These are phyloP conservation scores for Cyberlindnera galapagoensis DNA, from an alignment of 805 yeast species.

Conservation along the genomic window DNA sequence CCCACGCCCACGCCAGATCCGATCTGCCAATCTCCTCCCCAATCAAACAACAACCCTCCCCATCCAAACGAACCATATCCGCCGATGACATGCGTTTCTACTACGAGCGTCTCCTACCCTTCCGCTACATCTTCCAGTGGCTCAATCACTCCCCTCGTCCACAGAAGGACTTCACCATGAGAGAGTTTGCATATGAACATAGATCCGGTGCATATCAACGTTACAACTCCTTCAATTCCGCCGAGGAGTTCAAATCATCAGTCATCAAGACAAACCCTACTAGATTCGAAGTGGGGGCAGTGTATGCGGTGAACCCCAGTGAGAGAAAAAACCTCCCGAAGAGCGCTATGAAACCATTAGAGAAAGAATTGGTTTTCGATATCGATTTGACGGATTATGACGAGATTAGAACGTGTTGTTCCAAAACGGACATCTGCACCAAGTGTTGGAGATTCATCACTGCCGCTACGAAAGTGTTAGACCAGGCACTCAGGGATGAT, in stretches of 20 bases:
- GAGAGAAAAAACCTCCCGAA: slow-evolving; percentile 74
- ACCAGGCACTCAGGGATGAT: slow-evolving; percentile 68
- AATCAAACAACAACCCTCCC: not conserved
- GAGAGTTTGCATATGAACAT: slow-evolving; percentile 92
- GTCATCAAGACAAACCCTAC: slow-evolving; percentile 73
- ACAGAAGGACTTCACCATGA: slow-evolving; percentile 68
- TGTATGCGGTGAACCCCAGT: slow-evolving; percentile 81
- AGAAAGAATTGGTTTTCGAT: slow-evolving; percentile 90
- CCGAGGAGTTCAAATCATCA: slow-evolving; percentile 71
- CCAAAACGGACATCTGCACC: slow-evolving; percentile 73
- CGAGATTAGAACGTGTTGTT: slow-evolving; percentile 87
- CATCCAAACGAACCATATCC: slow-evolving; percentile 11
- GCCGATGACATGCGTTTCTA: slow-evolving; percentile 64
- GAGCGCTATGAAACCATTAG: slow-evolving; percentile 68
- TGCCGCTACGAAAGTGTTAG: slow-evolving; percentile 73
- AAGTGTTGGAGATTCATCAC: slow-evolving; percentile 93
- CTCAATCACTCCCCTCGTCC: slow-evolving; percentile 78
- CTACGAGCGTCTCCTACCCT: slow-evolving; percentile 69
- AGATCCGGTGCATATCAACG: slow-evolving; percentile 86
- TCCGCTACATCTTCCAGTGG: slow-evolving; percentile 79
- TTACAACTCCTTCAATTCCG: slow-evolving; percentile 65
- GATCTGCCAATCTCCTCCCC: slow-evolving; percentile 17
- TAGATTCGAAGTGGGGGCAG: slow-evolving; percentile 93
- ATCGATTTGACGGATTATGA: slow-evolving; percentile 98
- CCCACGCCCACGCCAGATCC: slow-evolving; percentile 13